Base-by-base conservation (phyloP, 2,329 filamentous ascomycete genomes). In the Exserohilum turcica region DNA sequence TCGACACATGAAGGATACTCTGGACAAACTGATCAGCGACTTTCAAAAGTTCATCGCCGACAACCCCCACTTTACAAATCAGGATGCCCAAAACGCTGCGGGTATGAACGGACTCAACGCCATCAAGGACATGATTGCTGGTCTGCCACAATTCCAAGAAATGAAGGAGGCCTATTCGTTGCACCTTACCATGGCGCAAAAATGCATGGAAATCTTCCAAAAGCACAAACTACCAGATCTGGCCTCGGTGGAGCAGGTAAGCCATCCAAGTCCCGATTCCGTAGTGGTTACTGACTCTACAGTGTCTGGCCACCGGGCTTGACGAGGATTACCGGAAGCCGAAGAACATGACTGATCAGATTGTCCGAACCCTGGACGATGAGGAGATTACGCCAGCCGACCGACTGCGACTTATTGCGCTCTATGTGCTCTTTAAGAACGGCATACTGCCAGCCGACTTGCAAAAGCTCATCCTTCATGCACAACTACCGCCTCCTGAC, bases 121-220 rank as follows among this genome's bases (percentile, higher is more conserved):
- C 21, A 96, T 99, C 75, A 91, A 94, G 69, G 92, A 97, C 75
- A 99, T 99, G 94, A 79, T 99, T 77, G 94, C 91, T 12, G 93
- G 92, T 7, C 78, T 99, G 54, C 92, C 92, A 10, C 91, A 97
- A 69, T 99, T 97, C 68, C 91, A 96, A 68, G 89, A 95, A 74
- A 91, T 94, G 81, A 97, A 97, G 74, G 91, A 96, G 70, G 88
- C 91, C 1, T 99, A 97, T 74, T 94, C 92, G 0, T 79, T 99
- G 48, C 94, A 99, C 75, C 80, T 99, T 36, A 93, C 87, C 63
- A 97, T 99, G 93, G 94, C 94, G 1, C 90, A 97, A 72, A 92
- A 96, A 72, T 96, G 92, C 72, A 97, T 97, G 92, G 91, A 91
- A 64, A 85, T 90, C 32, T 99, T 99, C 66, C 87, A 96, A 71